phyloP scores from a whole-genome alignment of 2,329 filamentous ascomycete species.

The Fusarium coffeatum region DNA sequence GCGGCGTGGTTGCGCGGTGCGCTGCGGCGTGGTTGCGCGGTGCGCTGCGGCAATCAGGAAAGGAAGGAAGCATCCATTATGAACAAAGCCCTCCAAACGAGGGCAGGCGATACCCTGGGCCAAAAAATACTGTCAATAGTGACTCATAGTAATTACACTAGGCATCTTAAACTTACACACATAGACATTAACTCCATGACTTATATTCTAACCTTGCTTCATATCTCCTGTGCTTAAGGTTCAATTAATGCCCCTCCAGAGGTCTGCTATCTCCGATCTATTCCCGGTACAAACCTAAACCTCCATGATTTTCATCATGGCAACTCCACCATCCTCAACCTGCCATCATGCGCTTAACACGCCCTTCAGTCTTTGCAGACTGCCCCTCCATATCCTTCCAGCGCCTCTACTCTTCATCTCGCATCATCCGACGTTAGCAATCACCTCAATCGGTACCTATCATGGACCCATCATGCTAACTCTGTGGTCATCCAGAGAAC shows the following conservation, averaged over 20 bases:
- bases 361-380: constrained; percentile 10
- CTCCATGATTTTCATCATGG: constrained; percentile 33
- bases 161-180: constrained; percentile 7
- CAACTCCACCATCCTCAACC: constrained; percentile 5
- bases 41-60: not conserved
- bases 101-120: constrained; percentile 46
- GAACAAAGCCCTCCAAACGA: constrained; percentile 39
- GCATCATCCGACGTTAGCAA: constrained; percentile 45
- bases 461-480: constrained; percentile 25
- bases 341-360: constrained; percentile 31
- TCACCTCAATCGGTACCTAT: not conserved
- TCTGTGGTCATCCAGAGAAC: constrained; percentile 48
- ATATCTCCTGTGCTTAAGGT: not conserved
- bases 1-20: not conserved
- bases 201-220: not conserved
- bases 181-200: not conserved
- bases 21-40: not conserved
- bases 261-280: constrained; percentile 35
- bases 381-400: not conserved
- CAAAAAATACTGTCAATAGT: constrained; percentile 30
- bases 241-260: not conserved
- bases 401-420: constrained; percentile 46
- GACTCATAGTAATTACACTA: constrained; percentile 30
- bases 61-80: constrained; percentile 18
- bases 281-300: constrained; percentile 41